Base-by-base conservation (phyloP, 352 stramenopile genomes). In the Pythium aphanidermatum region DNA sequence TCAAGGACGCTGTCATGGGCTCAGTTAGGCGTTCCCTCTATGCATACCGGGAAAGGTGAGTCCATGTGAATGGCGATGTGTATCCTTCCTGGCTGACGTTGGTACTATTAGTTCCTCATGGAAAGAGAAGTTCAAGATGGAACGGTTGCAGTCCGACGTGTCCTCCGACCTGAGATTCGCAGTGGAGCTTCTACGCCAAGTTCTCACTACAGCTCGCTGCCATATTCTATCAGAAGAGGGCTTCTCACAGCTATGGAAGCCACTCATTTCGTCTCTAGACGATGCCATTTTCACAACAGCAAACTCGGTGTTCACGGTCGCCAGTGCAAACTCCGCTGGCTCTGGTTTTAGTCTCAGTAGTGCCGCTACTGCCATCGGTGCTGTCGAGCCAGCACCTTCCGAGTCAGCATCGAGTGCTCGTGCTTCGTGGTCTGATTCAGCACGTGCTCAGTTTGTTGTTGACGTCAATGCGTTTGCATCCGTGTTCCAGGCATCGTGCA, bases 1-100 rank as follows among this genome's bases (percentile, higher is more conserved):
- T 46, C 8, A 63, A 60, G 24, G 42, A 63, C 14, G 43, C 45
- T 4, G 3, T 85, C 10, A 28, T 75, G 17, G 35, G 51, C 8
- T 37, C 14, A 12, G 49, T 60, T 16, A 42, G 46, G 24, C 47
- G 55, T 11, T 52, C 65, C 13, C 51, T 63, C 9, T 30, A 46
- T 16, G 14, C 21, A 4, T 71, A 86, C 24, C 39, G 66, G 24
- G 63, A 65, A 11, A 58, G 50, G 24, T 84, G 75, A 16, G 39
- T 43, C 39, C n/a, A n/a, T n/a, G n/a, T n/a, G n/a, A n/a, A n/a
- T n/a, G n/a, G n/a, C n/a, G n/a, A n/a, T n/a, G n/a, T n/a, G n/a
- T n/a, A 36, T 27, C 21, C 35, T 31, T 36, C 45, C n/a, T 54
- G 46, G 46, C 13, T 27, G 8, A 24, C 20, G 16, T 39, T 23